Evolutionary conservation across 352 stramenopile genomes (phyloP), one percentile per base, ranked within the genome.

Genomic region (Pythium biforme): DNA sequence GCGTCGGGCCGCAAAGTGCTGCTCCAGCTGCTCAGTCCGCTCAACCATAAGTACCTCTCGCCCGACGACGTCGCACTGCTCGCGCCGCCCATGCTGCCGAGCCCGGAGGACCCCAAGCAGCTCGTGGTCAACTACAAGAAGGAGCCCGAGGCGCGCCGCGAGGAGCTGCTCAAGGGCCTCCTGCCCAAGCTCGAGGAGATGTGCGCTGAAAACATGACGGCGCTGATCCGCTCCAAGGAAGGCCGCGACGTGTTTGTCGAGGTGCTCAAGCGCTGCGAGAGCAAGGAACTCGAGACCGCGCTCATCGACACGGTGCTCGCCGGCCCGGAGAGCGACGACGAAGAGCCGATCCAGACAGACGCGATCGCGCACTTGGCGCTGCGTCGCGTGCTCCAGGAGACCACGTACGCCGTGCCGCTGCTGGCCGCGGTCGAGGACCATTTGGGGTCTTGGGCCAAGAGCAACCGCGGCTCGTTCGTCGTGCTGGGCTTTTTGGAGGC

Each of bases 61-160:
- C 63, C 78, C 7, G 87, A 95, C 55, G 87, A 95, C 37, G 75
- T 95, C 46, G 62, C 59, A 34, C 72, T 95, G 41, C 67, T 95
- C 46, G 76, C 84, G 40, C 78, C 80, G 41, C 87, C 87, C 14
- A 91, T 89, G 77, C 50, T 94, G 45, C 83, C 79, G 25, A 87
- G 75, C 41, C 54, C 71, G 1, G 85, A 91, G 26, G 83, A 92
- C 54, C 50, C 84, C 10, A 81, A 45, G 23, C 60, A 85, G 29
- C 62, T 74, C 29, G 66, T 92, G 11, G 80, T 94, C 39, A 95
- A 94, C 67, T 95, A 95, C 82, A 94, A 94, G 77, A 95, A 95
- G 64, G 79, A 93, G 65, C 86, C 86, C 22, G 73, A 85, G 1
- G 72, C 77, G 47, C 84, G 85, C 74, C 81, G 83, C 34, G 77